Evolutionary conservation across 495 filamentous ascomycete genomes (phyloP).

Genomic region (Ramalina peruviana): DNA sequence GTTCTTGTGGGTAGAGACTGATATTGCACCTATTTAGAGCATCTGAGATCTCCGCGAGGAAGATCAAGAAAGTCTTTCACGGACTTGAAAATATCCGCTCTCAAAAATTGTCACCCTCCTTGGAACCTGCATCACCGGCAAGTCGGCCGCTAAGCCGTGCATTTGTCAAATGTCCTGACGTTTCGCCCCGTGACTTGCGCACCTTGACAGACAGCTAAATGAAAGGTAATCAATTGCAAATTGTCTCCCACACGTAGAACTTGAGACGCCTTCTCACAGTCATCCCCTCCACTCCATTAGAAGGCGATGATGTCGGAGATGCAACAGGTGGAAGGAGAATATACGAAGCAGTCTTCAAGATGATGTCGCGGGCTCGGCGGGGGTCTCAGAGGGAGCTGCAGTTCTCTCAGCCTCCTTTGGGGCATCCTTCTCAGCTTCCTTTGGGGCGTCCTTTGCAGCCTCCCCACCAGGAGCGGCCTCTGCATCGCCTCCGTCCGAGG

Average conservation of each 20-base stretch:
- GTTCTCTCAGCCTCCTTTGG: conserved; percentile 43
- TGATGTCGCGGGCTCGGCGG: conserved; percentile 1
- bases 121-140: too few species aligned
- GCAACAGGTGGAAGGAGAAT: background rate
- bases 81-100: too few species aligned
- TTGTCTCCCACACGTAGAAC: background rate
- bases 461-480: conserved; percentile 41
- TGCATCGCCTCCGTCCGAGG: conserved; percentile 76
- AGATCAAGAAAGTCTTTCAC: too few species aligned
- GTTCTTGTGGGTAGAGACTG: too few species aligned
- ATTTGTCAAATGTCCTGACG: background rate
- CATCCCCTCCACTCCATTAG: background rate
- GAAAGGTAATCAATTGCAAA: conserved; percentile 1
- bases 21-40: too few species aligned
- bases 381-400: conserved; percentile 23
- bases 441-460: conserved; percentile 47
- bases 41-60: too few species aligned
- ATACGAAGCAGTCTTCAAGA: background rate
- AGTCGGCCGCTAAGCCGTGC: too few species aligned
- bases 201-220: conserved; percentile 1
- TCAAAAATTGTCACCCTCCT: too few species aligned
- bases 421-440: conserved; percentile 45
- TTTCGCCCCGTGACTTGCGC: background rate
- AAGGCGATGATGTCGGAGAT: background rate
- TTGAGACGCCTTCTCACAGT: background rate